Evolutionary conservation across 345 rosid genomes (phyloP), one percentile per base, ranked within the genome.

Genomic region (Citrus cavaleriei): DNA sequence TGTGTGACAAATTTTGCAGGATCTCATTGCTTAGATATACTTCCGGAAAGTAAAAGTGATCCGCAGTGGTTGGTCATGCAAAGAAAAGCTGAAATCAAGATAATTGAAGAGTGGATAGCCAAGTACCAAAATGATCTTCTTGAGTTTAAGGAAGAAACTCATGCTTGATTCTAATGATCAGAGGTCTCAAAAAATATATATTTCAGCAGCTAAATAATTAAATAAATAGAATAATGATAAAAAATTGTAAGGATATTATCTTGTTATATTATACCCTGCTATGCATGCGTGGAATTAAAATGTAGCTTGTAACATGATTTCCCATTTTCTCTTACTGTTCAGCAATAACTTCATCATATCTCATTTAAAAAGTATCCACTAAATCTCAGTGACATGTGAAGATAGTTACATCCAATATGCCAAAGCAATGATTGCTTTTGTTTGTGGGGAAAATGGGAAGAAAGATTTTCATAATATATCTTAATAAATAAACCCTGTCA

Each of bases 1-100:
- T 42, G 51, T 12, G 16, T 42, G 16, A 42, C 14, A 18, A 14
- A 51, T 51, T 28, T 28, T 63, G 71, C 68, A 85, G 90, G 90
- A 34, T 85, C 88, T 34, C 89, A 89, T 84, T 83, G 88, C 76
- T 78, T 84, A 84, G 88, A 89, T 58, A 32, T 89, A 67, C 40
- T 22, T 19, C 18, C 5, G 21, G 37, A 71, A 21, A 37, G 22
- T 0, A 32, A 59, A 63, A 60, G 42, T 27, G 90, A 87, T 79
- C 88, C 89, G 13, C 46, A 75, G 7, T 85, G 88, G 90, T 30
- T 87, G 73, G 79, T 76, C 40, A 58, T 22, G 85, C 90, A 87
- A 66, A 42, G 89, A 10, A 30, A 76, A 64, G 57, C 37, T 3
- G 88, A 83, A 66, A 68, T 85, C 18, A 28, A 81, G 71, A 84